Percentiles rank a stretch among this genome's conserved stretches.
These are phyloP conservation scores for Aspergillus brunneoviolaceus DNA, from an alignment of 2,329 filamentous ascomycete genomes.

Conservation along the genomic window DNA sequence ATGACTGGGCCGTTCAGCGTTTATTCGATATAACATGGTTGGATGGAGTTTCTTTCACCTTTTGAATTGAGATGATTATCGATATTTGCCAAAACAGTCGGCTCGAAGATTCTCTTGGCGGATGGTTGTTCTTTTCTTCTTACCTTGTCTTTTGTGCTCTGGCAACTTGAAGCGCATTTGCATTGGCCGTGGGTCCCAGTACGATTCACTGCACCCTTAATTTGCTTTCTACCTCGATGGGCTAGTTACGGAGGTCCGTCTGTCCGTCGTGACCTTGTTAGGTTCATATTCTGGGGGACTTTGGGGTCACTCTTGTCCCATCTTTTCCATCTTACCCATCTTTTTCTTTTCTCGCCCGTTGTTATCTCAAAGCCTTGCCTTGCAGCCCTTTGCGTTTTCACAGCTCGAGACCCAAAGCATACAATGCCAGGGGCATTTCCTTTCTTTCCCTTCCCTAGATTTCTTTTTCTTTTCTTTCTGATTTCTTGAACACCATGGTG, in stretches of 20 bases:
- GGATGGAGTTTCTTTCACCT: slow-evolving; percentile 29
- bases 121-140: slow-evolving; percentile 7
- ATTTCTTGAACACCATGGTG: slow-evolving; percentile 8
- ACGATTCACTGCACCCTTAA: slow-evolving; percentile 5
- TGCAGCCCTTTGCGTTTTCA: background rate
- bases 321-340: background rate
- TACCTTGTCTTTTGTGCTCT: slow-evolving; percentile 11
- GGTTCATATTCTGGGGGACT: slow-evolving; percentile 15
- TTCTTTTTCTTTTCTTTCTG: slow-evolving; percentile 10
- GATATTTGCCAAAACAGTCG: slow-evolving; percentile 19
- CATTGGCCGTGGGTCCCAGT: slow-evolving; percentile 25
- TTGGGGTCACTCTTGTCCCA: slow-evolving; percentile 11
- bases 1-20: slow-evolving; percentile 30
- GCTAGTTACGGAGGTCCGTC: slow-evolving; percentile 5
- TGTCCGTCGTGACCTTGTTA: slow-evolving; percentile 5
- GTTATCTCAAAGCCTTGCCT: background rate
- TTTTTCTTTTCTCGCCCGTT: slow-evolving; percentile 11
- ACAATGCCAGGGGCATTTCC: slow-evolving; percentile 11
- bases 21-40: slow-evolving; percentile 29
- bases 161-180: slow-evolving; percentile 23
- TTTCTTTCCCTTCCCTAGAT: slow-evolving; percentile 2
- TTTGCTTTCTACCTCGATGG: slow-evolving; percentile 17
- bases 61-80: slow-evolving; percentile 20
- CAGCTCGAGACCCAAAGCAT: slow-evolving; percentile 3
- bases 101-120: slow-evolving; percentile 9